A percentile compares a stretch with the other conserved stretches of the same genome.
Evolutionary conservation across 257 asterid genomes (phyloP).

Genomic region (Orobanche coerulescens): DNA sequence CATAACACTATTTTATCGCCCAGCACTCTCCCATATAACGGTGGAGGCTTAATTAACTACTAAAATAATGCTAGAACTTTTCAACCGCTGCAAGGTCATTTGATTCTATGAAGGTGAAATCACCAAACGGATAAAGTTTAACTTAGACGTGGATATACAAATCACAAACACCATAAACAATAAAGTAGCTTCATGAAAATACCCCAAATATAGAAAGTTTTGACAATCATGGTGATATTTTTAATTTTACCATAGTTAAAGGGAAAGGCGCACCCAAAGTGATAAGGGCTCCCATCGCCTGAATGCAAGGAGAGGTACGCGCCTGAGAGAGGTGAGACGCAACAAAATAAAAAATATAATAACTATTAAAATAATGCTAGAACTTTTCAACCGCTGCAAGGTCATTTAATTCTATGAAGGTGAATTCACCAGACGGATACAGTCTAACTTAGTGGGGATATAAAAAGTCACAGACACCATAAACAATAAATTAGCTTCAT

Average conservation of each 20-base stretch:
- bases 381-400: no score
- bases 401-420: neutral
- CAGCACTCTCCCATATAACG: no score
- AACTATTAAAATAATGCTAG: no score
- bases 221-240: slow-evolving; percentile 3
- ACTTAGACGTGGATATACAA: neutral
- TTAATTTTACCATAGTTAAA: neutral
- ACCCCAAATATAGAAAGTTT: slow-evolving; percentile 2
- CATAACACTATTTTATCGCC: no score
- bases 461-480: neutral
- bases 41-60: no score
- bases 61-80: no score
- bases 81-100: neutral
- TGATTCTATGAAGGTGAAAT: neutral
- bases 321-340: no score
- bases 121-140: neutral
- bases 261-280: no score
- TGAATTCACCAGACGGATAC: neutral
- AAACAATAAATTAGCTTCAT: neutral
- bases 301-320: no score
- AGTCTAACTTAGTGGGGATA: neutral
- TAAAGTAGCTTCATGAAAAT: slow-evolving; percentile 2
- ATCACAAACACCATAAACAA: neutral
- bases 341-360: no score
- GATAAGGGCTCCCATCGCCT: no score